Conservation (phyloP, 2,329 filamentous ascomycete species). For the Colletotrichum destructivum region DNA sequence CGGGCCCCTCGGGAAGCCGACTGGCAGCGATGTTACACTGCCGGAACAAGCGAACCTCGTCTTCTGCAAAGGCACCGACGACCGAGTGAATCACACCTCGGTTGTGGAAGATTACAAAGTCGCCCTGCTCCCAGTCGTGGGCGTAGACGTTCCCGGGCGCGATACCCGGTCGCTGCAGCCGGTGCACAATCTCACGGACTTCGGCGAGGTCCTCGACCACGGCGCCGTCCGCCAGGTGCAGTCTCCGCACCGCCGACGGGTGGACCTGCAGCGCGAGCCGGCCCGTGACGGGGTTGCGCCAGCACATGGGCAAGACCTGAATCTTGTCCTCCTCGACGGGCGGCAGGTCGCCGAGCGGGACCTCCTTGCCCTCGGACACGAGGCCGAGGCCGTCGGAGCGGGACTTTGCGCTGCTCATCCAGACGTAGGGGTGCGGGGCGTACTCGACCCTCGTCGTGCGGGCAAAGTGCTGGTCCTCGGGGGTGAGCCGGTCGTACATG, state of each 20-base stretch:
- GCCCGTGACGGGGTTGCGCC: slow-evolving; percentile 81
- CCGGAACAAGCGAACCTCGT: slow-evolving; percentile 82
- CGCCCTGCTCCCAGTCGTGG: slow-evolving; percentile 84
- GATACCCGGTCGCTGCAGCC: slow-evolving; percentile 81
- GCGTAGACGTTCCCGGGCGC: slow-evolving; percentile 78
- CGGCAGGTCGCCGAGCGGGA: slow-evolving; percentile 72
- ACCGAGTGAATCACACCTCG: slow-evolving; percentile 82
- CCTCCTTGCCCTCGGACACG: slow-evolving; percentile 75
- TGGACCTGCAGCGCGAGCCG: slow-evolving; percentile 81
- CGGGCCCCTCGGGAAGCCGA: slow-evolving; percentile 67
- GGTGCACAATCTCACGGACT: slow-evolving; percentile 78
- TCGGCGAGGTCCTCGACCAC: slow-evolving; percentile 78
- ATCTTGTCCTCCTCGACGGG: slow-evolving; percentile 76
- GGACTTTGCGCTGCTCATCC: slow-evolving; percentile 81
- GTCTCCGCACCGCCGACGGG: slow-evolving; percentile 78
- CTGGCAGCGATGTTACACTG: slow-evolving; percentile 86
- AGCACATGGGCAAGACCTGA: slow-evolving; percentile 82
- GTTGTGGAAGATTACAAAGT: slow-evolving; percentile 85
- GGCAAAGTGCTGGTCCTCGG: slow-evolving; percentile 77
- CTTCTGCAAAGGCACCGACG: slow-evolving; percentile 79
- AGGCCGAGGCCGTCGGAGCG: slow-evolving; percentile 80
- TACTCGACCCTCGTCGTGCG: slow-evolving; percentile 80
- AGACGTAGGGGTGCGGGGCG: slow-evolving; percentile 84
- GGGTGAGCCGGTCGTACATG: slow-evolving; percentile 78
- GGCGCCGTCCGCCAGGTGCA: slow-evolving; percentile 76